phyloP scores from a whole-genome alignment of 2,329 filamentous ascomycete species.

The Fusarium vanettenii region DNA sequence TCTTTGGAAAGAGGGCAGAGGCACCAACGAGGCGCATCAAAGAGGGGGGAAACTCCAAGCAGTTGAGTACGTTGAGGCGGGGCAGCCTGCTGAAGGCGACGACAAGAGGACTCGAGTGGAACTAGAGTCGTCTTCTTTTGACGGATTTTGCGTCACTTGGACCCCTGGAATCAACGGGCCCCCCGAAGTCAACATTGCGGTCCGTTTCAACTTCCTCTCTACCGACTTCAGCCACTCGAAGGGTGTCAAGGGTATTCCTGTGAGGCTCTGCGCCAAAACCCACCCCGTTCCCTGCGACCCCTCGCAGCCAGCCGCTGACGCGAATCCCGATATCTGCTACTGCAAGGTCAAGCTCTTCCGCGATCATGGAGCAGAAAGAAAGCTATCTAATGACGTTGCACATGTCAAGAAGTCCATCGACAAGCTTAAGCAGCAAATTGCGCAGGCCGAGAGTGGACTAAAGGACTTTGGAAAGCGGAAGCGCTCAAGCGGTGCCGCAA shows the following conservation, averaged over 20 bases:
- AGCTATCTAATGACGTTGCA: slow-evolving; percentile 92
- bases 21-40: slow-evolving; percentile 95
- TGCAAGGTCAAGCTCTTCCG: slow-evolving; percentile 98
- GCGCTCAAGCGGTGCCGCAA: slow-evolving; percentile 62
- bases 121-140: slow-evolving; percentile 83
- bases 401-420: slow-evolving; percentile 98
- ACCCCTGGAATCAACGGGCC: slow-evolving; percentile 75
- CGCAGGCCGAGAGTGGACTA: slow-evolving; percentile 76
- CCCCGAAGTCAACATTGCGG: slow-evolving; percentile 85
- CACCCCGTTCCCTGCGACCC: slow-evolving; percentile 69
- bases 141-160: slow-evolving; percentile 94
- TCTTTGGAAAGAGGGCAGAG: slow-evolving; percentile 94
- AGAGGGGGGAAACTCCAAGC: slow-evolving; percentile 92
- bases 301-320: slow-evolving; percentile 58
- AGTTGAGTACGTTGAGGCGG: slow-evolving; percentile 87
- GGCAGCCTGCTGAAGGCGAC: slow-evolving; percentile 69
- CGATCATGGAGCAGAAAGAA: slow-evolving; percentile 94
- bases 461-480: slow-evolving; percentile 77
- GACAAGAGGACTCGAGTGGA: slow-evolving; percentile 76
- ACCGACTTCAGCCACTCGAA: slow-evolving; percentile 99
- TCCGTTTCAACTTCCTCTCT: slow-evolving; percentile 98
- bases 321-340: slow-evolving; percentile 80
- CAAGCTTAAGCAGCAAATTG: slow-evolving; percentile 93
- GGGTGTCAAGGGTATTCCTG: slow-evolving; percentile 96
- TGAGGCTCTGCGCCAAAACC: slow-evolving; percentile 92